phyloP scores from a whole-genome alignment of 75 land plant species.

The Sequoiadendron giganteum region DNA sequence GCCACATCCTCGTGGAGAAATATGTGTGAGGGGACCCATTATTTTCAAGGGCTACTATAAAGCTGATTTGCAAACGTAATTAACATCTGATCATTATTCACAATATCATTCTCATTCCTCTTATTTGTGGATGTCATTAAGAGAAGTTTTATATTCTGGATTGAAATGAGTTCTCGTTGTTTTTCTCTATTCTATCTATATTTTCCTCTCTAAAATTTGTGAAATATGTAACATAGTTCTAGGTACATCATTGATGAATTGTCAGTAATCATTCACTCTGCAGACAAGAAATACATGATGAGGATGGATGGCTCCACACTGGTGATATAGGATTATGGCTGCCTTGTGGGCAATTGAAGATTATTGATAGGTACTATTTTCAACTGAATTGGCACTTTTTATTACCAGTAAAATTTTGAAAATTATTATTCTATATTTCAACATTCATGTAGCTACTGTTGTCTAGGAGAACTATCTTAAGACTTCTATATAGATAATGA shows the following conservation, averaged over 20 bases:
- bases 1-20: constrained; percentile 93
- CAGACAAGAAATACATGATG: constrained; percentile 90
- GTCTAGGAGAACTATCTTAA: background rate
- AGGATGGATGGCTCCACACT: constrained; percentile 96
- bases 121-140: background rate
- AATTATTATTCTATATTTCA: background rate
- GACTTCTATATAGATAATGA: background rate
- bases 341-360: constrained; percentile 88
- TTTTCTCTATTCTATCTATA: background rate
- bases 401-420: background rate
- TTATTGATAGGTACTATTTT: constrained; percentile 84
- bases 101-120: background rate
- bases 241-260: background rate
- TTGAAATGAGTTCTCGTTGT: background rate
- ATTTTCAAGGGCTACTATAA: constrained; percentile 91
- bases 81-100: constrained; percentile 7
- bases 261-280: background rate
- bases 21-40: constrained; percentile 94
- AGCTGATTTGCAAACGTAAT: constrained; percentile 79
- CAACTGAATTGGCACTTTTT: background rate
- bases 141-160: background rate
- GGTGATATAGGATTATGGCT: constrained; percentile 96
- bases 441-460: background rate
- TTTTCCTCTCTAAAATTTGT: background rate
- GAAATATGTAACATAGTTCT: background rate